A percentile compares a stretch with the other conserved stretches of the same genome.
These are phyloP conservation scores for Lentinula detonsa DNA, from an alignment of 768 basidiomycete genomes.

Conservation along the genomic window DNA sequence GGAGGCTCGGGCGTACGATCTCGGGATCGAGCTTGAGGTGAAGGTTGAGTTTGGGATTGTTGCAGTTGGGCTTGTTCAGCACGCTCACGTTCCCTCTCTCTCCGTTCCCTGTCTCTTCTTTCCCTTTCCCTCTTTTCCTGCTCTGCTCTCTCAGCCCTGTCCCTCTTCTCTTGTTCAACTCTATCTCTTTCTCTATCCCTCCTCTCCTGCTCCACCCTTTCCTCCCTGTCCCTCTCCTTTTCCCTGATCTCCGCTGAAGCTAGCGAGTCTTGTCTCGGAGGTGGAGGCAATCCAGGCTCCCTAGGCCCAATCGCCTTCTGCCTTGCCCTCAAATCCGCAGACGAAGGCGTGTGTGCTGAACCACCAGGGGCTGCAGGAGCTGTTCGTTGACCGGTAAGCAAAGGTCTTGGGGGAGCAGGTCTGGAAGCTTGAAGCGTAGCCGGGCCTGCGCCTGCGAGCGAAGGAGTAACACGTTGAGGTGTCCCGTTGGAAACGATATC, in stretches of 20 bases:
- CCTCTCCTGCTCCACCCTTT: slow-evolving; percentile 18
- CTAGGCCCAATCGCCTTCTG: slow-evolving; percentile 50
- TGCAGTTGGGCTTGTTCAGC: not conserved
- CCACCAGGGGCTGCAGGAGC: slow-evolving; percentile 40
- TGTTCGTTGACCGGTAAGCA: slow-evolving; percentile 48
- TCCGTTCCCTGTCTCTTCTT: not conserved
- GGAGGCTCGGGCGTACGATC: slow-evolving; percentile 14
- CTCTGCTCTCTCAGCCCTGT: slow-evolving; percentile 13
- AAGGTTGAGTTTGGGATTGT: not conserved
- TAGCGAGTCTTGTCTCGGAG: slow-evolving; percentile 48
- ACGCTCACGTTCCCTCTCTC: slow-evolving; percentile 21
- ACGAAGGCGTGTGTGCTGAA: slow-evolving; percentile 42
- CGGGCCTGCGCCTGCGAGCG: slow-evolving; percentile 7
- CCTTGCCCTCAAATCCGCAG: slow-evolving; percentile 61
- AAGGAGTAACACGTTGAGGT: slow-evolving; percentile 11
- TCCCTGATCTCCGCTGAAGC: slow-evolving; percentile 19
- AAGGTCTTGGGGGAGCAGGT: slow-evolving; percentile 65
- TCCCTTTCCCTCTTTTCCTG: slow-evolving; percentile 20
- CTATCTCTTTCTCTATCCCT: slow-evolving; percentile 14
- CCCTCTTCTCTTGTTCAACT: slow-evolving; percentile 12
- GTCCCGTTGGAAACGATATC: slow-evolving; percentile 50
- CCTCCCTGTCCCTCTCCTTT: slow-evolving; percentile 6
- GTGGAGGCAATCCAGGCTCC: slow-evolving; percentile 20
- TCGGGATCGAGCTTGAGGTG: not conserved
- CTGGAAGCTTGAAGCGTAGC: slow-evolving; percentile 45